Base-by-base conservation (phyloP, 805 yeast genomes). In the Isabelozyma rhagii region DNA sequence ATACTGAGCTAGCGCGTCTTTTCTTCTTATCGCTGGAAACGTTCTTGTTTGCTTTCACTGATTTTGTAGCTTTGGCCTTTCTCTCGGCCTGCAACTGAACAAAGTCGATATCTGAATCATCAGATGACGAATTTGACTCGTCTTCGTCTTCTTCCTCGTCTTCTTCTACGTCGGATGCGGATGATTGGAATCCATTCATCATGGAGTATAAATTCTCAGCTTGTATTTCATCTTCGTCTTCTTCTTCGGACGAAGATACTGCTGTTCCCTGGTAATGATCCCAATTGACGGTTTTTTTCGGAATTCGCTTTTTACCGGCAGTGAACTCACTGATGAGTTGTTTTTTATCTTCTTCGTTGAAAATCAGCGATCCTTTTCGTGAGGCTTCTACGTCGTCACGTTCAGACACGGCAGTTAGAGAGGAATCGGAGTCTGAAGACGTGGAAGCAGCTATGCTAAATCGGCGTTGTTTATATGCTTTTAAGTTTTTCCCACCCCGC, bases 101-200 rank as follows among this genome's bases (percentile, higher is more conserved):
- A 62, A 84, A 85, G 66, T 87, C 93, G 2, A 86, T 82, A 55
- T 82, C 83, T 38, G 83, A 83, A 55, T 83, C 89, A 56, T 80
- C 85, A 0, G 83, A 85, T 56, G 81, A 85, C 0, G 85, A 81
- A 9, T 84, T 79, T 9, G 79, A 71, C 17, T 74, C 49, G 9
- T 50, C 58, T 25, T 52, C 55, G 7, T 59, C 65, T 7, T 63
- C 59, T 21, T 57, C 59, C 14, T 48, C 55, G 8, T 39, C 39
- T 38, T 43, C 51, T 34, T 42, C 48, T 9, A 39, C 51, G 1
- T 48, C 41, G 9, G 50, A 43, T 14, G 39, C 5, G 21, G 6
- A 39, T 14, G 13, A 13, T 48, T 27, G 48, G 42, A 47, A 29
- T 17, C 43, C 47, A 10, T 58, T 57, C 47, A 60, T 51, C 56